Base-by-base conservation (phyloP, 78 protist species). In the Isochrysis galbana region DNA sequence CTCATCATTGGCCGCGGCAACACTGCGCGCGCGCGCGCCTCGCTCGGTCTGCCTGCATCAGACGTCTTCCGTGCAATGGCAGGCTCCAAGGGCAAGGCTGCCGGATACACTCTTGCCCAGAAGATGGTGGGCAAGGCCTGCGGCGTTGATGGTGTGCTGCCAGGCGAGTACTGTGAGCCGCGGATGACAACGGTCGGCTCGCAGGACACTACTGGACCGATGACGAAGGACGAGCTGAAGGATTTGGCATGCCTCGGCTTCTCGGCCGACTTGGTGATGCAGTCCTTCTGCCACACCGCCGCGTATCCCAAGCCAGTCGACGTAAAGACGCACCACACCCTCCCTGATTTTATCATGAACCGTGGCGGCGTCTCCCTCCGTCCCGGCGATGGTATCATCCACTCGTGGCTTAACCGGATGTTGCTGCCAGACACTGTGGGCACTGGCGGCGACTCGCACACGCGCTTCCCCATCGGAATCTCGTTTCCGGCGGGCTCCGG, bases 301-400 rank as follows among this genome's bases (percentile, higher is more conserved):
- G 95, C 95, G 23, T 93, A 93, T 91, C 95, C 95, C 44, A 93
- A 93, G 88, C 95, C 95, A 45, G 95, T 93, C 47, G 95, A 93
- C 90, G 93, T 93, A 4, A 87, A 36, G 41, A 93, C 91, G 82
- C 95, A 93, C 77, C 87, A 78, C 87, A 90, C 93, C 34, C 93
- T 93, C 32, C 95, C 95, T n/a, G n/a, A n/a, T n/a, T n/a, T n/a
- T 1, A 93, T 93, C 95, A 72, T 46, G 77, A 89, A 21, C 55
- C 78, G 95, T 44, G 95, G 95, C 74, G 95, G 95, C 54, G 95
- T 93, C 54, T 77, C 95, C 36, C 95, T 93, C 44, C 87, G 92
- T 36, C 95, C 93, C 21, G 95, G 94, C 55, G 95, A 93, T 45
- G 95, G 95, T 17, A 93, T 93, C 91, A 93, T 93, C n/a, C n/a